A percentile compares a stretch with the other conserved stretches of the same genome.
These are phyloP conservation scores for Gaillardinia entomophila DNA, from an alignment of 805 yeast species.

Conservation along the genomic window DNA sequence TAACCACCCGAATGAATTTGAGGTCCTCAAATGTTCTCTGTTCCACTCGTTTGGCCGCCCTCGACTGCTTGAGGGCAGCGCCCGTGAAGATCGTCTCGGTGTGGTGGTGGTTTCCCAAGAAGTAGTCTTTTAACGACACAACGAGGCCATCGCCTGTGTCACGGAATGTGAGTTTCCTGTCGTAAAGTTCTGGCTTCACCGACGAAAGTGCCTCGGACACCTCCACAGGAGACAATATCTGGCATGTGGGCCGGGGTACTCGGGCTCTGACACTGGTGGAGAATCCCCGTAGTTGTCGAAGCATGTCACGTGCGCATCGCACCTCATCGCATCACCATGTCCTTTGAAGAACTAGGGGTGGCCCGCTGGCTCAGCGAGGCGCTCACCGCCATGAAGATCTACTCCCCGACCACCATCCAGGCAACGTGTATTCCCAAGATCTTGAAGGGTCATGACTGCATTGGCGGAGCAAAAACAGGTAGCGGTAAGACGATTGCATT, in stretches of 20 bases:
- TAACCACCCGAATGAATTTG: constrained; percentile 54
- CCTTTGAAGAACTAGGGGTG: constrained; percentile 64
- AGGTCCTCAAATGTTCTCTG: constrained; percentile 50
- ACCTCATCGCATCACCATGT: constrained; percentile 14
- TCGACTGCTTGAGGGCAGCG: constrained; percentile 15
- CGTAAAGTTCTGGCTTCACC: not conserved
- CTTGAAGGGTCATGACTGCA: constrained; percentile 79
- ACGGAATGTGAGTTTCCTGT: too few relatives aligned
- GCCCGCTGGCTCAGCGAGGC: constrained; percentile 86
- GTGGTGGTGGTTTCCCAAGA: constrained; percentile 35
- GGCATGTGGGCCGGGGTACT: constrained; percentile 13
- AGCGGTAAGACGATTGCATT: constrained; percentile 97
- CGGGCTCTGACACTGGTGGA: constrained; percentile 5
- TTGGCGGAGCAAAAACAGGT: constrained; percentile 98
- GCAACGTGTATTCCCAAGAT: constrained; percentile 83
- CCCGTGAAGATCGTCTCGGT: constrained; percentile 32
- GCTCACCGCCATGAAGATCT: constrained; percentile 72
- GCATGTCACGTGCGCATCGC: not conserved
- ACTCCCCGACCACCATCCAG: constrained; percentile 83
- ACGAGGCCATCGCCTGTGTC: too few relatives aligned
- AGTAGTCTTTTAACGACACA: constrained; percentile 31
- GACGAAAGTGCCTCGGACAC: too few relatives aligned
- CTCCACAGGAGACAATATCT: not conserved
- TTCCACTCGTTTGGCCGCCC: constrained; percentile 29
- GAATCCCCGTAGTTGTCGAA: not conserved